phyloP scores from a whole-genome alignment of 257 asterid species.

The Orobanche coerulescens region DNA sequence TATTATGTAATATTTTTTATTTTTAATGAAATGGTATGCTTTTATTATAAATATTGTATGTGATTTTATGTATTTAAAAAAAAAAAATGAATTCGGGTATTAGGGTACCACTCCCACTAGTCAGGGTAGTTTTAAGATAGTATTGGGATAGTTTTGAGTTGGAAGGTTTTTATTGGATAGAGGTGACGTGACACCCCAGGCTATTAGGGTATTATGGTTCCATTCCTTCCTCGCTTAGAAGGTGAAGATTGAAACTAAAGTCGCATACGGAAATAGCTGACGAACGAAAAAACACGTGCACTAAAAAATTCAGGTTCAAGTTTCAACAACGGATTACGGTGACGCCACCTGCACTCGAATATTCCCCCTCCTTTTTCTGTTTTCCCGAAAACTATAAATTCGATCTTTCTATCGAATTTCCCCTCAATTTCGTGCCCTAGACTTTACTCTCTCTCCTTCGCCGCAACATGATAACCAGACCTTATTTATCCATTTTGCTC shows the following conservation, averaged over 20 bases:
- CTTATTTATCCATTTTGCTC: conserved; percentile 12
- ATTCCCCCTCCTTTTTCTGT: conserved; percentile 23
- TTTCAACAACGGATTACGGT: conserved; percentile 20
- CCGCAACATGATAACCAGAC: conserved; percentile 33
- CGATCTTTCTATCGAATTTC: conserved; percentile 5
- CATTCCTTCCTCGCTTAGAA: no score
- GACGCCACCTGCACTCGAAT: conserved; percentile 31
- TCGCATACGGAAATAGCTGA: not conserved
- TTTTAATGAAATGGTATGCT: no score
- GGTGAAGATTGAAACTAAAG: not conserved
- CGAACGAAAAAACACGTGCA: not conserved
- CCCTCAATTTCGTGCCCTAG: conserved; percentile 46
- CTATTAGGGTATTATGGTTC: no score
- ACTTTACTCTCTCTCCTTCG: conserved; percentile 27
- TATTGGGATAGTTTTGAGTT: no score
- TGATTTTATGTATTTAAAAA: no score
- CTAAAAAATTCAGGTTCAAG: not conserved
- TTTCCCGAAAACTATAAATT: conserved; percentile 51
- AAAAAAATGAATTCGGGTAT: no score
- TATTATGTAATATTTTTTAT: no score
- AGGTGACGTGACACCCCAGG: no score
- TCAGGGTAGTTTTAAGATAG: no score
- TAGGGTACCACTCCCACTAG: no score
- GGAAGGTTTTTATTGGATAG: no score
- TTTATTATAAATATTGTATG: no score